Evolutionary conservation across 1,139 yeast genomes (phyloP).

Genomic region (Wickerhamomyces sp.): DNA sequence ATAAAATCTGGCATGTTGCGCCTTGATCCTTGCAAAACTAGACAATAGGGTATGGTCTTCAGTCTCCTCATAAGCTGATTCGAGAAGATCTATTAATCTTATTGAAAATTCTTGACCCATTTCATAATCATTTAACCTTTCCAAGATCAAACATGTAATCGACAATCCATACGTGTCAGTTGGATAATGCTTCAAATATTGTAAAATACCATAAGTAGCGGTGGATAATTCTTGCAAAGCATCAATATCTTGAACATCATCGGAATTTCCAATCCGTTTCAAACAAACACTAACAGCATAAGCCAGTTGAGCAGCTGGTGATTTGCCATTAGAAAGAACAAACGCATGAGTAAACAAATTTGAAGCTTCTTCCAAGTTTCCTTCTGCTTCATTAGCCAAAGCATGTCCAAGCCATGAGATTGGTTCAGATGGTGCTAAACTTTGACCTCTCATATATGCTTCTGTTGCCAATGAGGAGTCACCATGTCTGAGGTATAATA

Average conservation of each 20-base stretch:
- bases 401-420: slow-evolving; percentile 92
- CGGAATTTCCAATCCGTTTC: slow-evolving; percentile 36
- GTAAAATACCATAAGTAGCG: slow-evolving; percentile 69
- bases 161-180: slow-evolving; percentile 58
- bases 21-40: slow-evolving; percentile 54
- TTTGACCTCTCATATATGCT: slow-evolving; percentile 70
- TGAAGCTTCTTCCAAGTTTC: slow-evolving; percentile 47
- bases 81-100: slow-evolving; percentile 47
- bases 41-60: slow-evolving; percentile 46
- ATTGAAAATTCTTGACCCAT: slow-evolving; percentile 47
- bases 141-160: slow-evolving; percentile 56
- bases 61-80: slow-evolving; percentile 50
- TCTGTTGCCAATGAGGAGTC: slow-evolving; percentile 72
- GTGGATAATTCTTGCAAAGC: slow-evolving; percentile 62
- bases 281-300: slow-evolving; percentile 57
- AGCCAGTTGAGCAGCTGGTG: slow-evolving; percentile 66
- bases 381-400: slow-evolving; percentile 54
- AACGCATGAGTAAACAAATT: slow-evolving; percentile 73
- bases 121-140: slow-evolving; percentile 62
- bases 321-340: slow-evolving; percentile 67
- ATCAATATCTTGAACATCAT: slow-evolving; percentile 49
- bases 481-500: slow-evolving; percentile 62
- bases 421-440: slow-evolving; percentile 73
- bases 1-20: slow-evolving; percentile 66
- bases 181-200: slow-evolving; percentile 66